Conservation (phyloP, 495 filamentous ascomycete genomes). For the Annulohypoxylon maeteangense region DNA sequence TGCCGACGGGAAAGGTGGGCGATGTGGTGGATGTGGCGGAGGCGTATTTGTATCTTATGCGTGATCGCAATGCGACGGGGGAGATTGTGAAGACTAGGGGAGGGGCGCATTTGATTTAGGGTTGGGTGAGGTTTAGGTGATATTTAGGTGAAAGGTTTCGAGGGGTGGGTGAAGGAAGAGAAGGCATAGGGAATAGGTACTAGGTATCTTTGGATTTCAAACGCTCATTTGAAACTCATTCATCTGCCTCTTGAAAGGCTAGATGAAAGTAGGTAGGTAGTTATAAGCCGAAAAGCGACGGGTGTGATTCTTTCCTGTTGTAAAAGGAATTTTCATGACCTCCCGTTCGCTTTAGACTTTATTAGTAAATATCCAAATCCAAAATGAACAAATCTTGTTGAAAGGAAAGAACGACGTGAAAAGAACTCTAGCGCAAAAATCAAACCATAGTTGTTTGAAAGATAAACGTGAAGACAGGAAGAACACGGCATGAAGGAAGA, state of each 20-base stretch:
- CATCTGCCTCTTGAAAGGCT: no score
- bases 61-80: conserved; percentile 56
- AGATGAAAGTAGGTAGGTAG: no score
- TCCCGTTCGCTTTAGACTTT: no score
- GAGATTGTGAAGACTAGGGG: conserved; percentile 42
- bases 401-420: no score
- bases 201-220: neutral
- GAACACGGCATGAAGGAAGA: neutral
- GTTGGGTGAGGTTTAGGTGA: neutral
- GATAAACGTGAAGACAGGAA: neutral
- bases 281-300: no score
- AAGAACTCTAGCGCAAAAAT: no score
- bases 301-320: no score
- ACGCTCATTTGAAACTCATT: neutral
- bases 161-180: neutral
- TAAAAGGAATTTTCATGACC: no score
- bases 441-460: no score
- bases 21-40: conserved; percentile 69
- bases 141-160: neutral
- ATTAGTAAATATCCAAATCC: no score
- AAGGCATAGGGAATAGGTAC: no score
- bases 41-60: conserved; percentile 72
- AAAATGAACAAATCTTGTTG: no score
- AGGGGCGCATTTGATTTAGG: conserved; percentile 37
- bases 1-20: conserved; percentile 59